Base-by-base conservation (phyloP, 2,329 filamentous ascomycete species). In the Malbranchea cinnamomea region DNA sequence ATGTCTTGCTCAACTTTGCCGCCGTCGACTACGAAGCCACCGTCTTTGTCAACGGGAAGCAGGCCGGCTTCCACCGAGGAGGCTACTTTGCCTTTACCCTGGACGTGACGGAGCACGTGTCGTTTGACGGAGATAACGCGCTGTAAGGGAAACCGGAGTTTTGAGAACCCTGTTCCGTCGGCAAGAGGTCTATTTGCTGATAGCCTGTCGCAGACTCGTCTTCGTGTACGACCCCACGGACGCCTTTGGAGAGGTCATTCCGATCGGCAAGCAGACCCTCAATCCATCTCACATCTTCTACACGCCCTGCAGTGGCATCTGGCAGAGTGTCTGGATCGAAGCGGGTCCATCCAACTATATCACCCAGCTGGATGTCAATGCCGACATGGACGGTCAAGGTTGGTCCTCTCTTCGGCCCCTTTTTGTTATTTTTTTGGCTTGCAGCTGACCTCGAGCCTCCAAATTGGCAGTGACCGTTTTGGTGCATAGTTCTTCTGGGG, bases 241-340 rank as follows among this genome's bases (percentile, higher is more conserved):
- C 41, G 45, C 48, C 17, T 57, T 59, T 2, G 50, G 52, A 4
- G 57, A 61, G 34, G 62, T 73, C 8, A 73, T 76, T 23, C 74
- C 75, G 0, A 63, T 77, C 24, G 76, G 76, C 37, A 78, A 79
- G 46, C 74, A 78, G 47, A 67, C 64, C 0, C 44, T 65, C 1
- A 53, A 50, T 0, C 69, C 67, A 0, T 63, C 59, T 7, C 68
- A 73, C 41, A 81, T 81, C 36, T 81, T 77, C 48, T 81, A 81
- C 47, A 71, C 71, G 0, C 71, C 77, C 0, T 81, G 75, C 46
- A 75, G 71, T 19, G 77, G 77, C 4, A 80, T 82, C 38, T 82
- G 77, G 77, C 76, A 80, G 45, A 65, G 64, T 11, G 76, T 81
- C 0, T 82, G 76, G 76, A 54, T 82, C 2, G 71, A 78, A 45